These are phyloP conservation scores for Cynanchum wilfordii DNA, from an alignment of 257 asterid species.

Conservation along the genomic window DNA sequence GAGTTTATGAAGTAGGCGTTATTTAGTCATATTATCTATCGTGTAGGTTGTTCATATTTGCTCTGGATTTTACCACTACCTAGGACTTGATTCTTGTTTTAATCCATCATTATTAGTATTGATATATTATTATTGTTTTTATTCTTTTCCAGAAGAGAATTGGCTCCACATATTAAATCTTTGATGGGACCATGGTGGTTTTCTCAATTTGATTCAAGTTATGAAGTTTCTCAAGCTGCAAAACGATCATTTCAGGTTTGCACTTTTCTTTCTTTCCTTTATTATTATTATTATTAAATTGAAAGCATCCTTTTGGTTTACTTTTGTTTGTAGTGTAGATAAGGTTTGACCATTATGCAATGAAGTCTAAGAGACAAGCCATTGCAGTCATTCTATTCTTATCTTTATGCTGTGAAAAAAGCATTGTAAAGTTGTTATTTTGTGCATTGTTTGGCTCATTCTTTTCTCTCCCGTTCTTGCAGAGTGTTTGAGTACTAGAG, in stretches of 20 bases:
- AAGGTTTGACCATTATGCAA: background rate
- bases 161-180: slow-evolving; percentile 87
- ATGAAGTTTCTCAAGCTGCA: slow-evolving; percentile 95
- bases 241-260: slow-evolving; percentile 87
- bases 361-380: background rate
- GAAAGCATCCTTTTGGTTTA: slow-evolving; percentile 53
- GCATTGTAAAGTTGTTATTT: background rate
- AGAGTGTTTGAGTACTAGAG: background rate
- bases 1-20: background rate
- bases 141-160: slow-evolving; percentile 62
- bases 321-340: slow-evolving; percentile 12
- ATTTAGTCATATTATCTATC: background rate
- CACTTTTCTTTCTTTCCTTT: background rate
- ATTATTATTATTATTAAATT: too few species aligned
- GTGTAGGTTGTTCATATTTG: background rate
- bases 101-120: background rate
- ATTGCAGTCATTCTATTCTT: background rate
- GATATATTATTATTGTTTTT: slow-evolving; percentile 15
- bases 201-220: slow-evolving; percentile 86
- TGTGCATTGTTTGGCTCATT: background rate
- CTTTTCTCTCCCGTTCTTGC: background rate
- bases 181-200: slow-evolving; percentile 99
- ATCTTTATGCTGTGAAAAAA: background rate
- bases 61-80: background rate
- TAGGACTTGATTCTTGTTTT: background rate